phyloP scores from a whole-genome alignment of 331 rosid genomes.

The Malus hybrid region DNA sequence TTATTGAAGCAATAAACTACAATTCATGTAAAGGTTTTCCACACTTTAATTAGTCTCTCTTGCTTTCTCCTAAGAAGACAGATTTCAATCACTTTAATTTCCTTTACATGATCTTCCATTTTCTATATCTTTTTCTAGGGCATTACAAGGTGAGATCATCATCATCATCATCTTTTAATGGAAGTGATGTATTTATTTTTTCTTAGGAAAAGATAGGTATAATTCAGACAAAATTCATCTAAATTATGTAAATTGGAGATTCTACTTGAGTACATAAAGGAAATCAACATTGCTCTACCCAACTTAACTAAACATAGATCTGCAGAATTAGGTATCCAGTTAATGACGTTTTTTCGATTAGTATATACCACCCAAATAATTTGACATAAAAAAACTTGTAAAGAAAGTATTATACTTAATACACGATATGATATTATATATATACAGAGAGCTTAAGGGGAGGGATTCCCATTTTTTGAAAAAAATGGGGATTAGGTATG shows the following conservation, averaged over 20 bases:
- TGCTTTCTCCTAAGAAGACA: slow-evolving; percentile 16
- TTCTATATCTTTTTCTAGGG: neutral
- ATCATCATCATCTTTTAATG: neutral
- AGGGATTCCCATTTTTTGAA: too few species aligned
- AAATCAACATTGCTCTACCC: too few species aligned
- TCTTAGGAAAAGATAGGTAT: too few species aligned
- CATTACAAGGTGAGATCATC: neutral
- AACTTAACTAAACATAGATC: neutral
- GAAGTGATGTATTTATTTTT: neutral
- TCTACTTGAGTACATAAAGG: neutral
- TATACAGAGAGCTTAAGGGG: too few species aligned
- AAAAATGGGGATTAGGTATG: too few species aligned
- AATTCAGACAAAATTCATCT: too few species aligned
- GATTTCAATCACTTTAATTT: slow-evolving; percentile 15
- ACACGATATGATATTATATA: neutral
- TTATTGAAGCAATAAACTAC: slow-evolving; percentile 1
- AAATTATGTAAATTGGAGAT: neutral
- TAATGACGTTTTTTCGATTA: too few species aligned
- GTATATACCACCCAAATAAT: neutral
- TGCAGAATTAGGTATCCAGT: too few species aligned
- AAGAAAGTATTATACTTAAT: neutral
- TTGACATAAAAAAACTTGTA: neutral
- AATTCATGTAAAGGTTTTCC: neutral
- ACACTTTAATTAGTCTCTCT: neutral
- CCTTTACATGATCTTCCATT: slow-evolving; percentile 1